phyloP scores from a whole-genome alignment of 257 asterid genomes.

The Solanum ossicruentum region DNA sequence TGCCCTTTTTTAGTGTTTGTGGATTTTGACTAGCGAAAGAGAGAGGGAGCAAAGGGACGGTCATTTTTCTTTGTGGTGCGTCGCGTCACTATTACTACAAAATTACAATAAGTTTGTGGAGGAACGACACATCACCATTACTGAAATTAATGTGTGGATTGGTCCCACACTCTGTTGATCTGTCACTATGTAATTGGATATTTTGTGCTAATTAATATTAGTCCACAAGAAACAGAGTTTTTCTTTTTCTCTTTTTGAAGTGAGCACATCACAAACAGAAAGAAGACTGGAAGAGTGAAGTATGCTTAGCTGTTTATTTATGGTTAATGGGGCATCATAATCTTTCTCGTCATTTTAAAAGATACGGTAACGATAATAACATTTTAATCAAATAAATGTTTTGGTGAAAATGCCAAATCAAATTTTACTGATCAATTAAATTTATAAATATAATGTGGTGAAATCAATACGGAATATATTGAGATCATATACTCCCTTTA shows the following conservation, averaged over 20 bases:
- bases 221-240: background rate
- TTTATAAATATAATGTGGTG: background rate
- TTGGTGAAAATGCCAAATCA: background rate
- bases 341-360: background rate
- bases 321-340: background rate
- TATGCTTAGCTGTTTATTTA: background rate
- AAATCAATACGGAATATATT: background rate
- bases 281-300: background rate
- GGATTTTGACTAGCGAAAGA: conserved; percentile 16
- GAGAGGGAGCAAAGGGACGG: background rate
- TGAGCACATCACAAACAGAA: background rate
- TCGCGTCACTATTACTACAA: background rate
- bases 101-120: background rate
- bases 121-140: conserved; percentile 28
- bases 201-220: background rate
- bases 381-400: background rate
- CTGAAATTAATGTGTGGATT: conserved; percentile 33
- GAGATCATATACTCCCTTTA: background rate
- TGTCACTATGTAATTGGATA: background rate
- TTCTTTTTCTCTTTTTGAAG: background rate
- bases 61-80: background rate
- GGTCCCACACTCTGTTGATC: conserved; percentile 1
- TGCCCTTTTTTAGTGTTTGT: background rate
- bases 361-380: background rate
- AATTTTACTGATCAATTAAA: background rate